phyloP scores from a whole-genome alignment of 371 early-diverging fungal genomes.

The Encephalitozoon romaleae region DNA sequence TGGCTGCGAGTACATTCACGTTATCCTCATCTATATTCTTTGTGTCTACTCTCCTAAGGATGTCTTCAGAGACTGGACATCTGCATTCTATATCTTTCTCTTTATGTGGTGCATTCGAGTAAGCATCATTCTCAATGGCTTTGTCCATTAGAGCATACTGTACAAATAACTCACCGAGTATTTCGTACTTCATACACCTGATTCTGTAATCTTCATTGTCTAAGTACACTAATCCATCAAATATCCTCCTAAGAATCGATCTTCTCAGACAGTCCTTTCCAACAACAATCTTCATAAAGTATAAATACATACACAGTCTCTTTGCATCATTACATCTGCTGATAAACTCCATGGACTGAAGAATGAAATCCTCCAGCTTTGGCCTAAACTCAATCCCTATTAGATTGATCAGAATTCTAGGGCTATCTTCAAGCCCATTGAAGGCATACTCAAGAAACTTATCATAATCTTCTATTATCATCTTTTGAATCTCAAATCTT shows the following conservation, averaged over 20 bases:
- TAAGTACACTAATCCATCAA: not conserved
- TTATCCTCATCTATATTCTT: not conserved
- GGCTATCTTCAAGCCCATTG: not conserved
- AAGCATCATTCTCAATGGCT: not conserved
- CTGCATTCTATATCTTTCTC: not conserved
- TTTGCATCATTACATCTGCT: not conserved
- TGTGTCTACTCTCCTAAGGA: not conserved
- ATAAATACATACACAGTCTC: not conserved
- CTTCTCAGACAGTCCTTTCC: not conserved
- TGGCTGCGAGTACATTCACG: slow-evolving; percentile 7
- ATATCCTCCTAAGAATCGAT: not conserved
- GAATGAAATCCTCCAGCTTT: not conserved
- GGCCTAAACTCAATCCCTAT: slow-evolving; percentile 6
- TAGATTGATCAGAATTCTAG: not conserved
- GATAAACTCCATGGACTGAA: not conserved
- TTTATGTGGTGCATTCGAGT: not conserved
- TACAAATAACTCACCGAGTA: not conserved
- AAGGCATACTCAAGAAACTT: not conserved
- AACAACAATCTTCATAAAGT: not conserved
- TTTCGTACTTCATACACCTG: slow-evolving; percentile 10
- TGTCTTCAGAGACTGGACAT: not conserved
- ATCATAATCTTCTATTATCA: not conserved
- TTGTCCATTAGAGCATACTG: not conserved
- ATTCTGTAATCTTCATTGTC: slow-evolving; percentile 3
- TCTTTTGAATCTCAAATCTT: not conserved